These are phyloP conservation scores for Mucor piriformis DNA, from an alignment of 371 early-diverging fungal species.

Conservation along the genomic window DNA sequence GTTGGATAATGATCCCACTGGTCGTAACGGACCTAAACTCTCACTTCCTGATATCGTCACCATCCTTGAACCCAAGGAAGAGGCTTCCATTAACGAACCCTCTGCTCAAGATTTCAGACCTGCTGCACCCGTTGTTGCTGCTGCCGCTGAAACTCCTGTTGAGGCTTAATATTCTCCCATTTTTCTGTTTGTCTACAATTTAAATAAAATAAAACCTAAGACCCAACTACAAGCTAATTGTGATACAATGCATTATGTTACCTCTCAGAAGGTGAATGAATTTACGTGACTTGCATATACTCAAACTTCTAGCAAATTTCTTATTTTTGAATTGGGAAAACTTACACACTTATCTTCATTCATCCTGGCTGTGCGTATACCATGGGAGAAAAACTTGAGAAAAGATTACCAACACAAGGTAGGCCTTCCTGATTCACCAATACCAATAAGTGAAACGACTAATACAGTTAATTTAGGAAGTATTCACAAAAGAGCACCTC, in stretches of 20 bases:
- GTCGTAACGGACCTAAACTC: slow-evolving; percentile 95
- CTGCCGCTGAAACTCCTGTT: slow-evolving; percentile 18
- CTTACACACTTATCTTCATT: too few species aligned
- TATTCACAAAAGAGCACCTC: slow-evolving; percentile 54
- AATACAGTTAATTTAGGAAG: slow-evolving; percentile 19
- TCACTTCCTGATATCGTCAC: slow-evolving; percentile 97
- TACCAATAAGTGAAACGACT: background rate
- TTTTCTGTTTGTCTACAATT: slow-evolving; percentile 6
- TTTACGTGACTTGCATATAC: too few species aligned
- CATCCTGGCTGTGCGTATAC: too few species aligned
- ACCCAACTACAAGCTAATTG: too few species aligned
- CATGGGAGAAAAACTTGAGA: background rate
- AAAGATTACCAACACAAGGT: slow-evolving; percentile 6
- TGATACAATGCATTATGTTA: too few species aligned
- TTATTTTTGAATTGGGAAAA: too few species aligned
- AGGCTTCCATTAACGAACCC: slow-evolving; percentile 77
- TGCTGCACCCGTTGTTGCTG: slow-evolving; percentile 43
- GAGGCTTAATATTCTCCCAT: slow-evolving; percentile 12
- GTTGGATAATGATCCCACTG: slow-evolving; percentile 97
- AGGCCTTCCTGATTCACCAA: background rate
- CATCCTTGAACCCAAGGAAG: slow-evolving; percentile 94
- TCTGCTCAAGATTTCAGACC: slow-evolving; percentile 74
- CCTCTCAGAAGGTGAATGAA: too few species aligned
- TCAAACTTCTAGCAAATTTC: too few species aligned
- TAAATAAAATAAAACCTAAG: slow-evolving; percentile 1